Base-by-base conservation (phyloP, 306 rosid species). In the Pyrus communis region DNA sequence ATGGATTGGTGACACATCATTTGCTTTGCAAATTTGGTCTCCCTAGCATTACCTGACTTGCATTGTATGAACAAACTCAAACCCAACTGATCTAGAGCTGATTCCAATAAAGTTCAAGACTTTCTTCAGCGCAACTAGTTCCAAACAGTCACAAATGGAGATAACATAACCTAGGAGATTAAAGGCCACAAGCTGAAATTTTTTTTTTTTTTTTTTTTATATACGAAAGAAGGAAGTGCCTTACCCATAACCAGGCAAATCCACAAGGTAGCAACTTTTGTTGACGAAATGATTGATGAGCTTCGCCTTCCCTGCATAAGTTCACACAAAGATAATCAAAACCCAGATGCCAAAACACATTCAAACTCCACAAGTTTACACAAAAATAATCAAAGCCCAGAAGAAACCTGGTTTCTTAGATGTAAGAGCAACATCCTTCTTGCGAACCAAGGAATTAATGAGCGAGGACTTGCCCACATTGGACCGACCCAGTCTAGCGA, bases 191-290 rank as follows among this genome's bases (percentile, higher is more conserved):
- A 18, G 35, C 68, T 59, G 21, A 58, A n/a, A n/a, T n/a, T n/a
- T n/a, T n/a, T 28, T 9, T 3, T 40, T 15, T 19, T 31, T 4
- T 30, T 30, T 30, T 31, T 13, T 25, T 19, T 27, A 2, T 1
- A 22, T 42, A 69, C 75, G 2, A 27, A 59, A 40, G n/a, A 42
- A 75, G 22, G 45, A 75, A 27, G 13, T 13, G 46, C 64, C 84
- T 86, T 76, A 91, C 96, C 97, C 98, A 82, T 92, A 94, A 69
- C 97, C 97, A 79, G 98, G 98, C 83, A 94, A 89, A 86, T 94
- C 98, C 59, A 94, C 98, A 25, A 92, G 84, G 85, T 89, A 94
- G 97, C 97, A 94, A 59, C 86, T 89, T 83, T 88, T 94, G 82
- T 94, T 92, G 52, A 94, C 97, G 86, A 92, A 94, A 74, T 94